Base-by-base conservation (phyloP, 2,329 filamentous ascomycete species). In the Chaetoscypha palmicola region DNA sequence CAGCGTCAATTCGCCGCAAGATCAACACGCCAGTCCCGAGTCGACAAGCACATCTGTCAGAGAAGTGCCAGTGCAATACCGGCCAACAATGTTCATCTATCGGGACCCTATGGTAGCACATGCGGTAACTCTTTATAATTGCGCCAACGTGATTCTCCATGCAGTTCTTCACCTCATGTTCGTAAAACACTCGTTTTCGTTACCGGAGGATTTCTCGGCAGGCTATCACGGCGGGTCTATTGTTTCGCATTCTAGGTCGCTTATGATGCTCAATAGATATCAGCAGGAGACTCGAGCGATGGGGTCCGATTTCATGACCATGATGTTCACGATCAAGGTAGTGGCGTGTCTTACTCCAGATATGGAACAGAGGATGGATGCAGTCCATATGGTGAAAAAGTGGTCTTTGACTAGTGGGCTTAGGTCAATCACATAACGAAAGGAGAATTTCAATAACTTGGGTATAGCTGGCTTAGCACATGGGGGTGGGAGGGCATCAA, bases 141-240 rank as follows among this genome's bases (percentile, higher is more conserved):
- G 11, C 10, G n/a, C 17, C 22, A 39, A 30, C 23, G 17, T 39
- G n/a, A 26, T 39, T 30, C 12, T 39, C n/a, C 37, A 39, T 19
- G 11, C 16, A 8, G 23, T 39, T 10, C 37, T 39, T 19, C 14
- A 39, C 16, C 14, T 30, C 22, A 12, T 39, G 19, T 17, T 24
- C 16, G n/a, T 17, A 4, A 28, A 39, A 17, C 14, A 30, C 23
- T 17, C 23, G 3, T 17, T 12, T 17, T 30, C 12, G 4, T 28
- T 19, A 4, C 23, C 22, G 3, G 9, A 17, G 16, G 28, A 31
- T 11, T 17, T 9, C 12, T 16, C 16, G 4, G 37, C 22, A 17
- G 19, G 17, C 8, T 30, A 16, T 8, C 37, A 39, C 21, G 16
- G 10, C 16, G 37, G 31, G 9, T 24, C 31, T 30, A 16, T 24